These are phyloP conservation scores for Oryza meyeriana DNA, from an alignment of 176 grass and related monocot species.

Conservation along the genomic window DNA sequence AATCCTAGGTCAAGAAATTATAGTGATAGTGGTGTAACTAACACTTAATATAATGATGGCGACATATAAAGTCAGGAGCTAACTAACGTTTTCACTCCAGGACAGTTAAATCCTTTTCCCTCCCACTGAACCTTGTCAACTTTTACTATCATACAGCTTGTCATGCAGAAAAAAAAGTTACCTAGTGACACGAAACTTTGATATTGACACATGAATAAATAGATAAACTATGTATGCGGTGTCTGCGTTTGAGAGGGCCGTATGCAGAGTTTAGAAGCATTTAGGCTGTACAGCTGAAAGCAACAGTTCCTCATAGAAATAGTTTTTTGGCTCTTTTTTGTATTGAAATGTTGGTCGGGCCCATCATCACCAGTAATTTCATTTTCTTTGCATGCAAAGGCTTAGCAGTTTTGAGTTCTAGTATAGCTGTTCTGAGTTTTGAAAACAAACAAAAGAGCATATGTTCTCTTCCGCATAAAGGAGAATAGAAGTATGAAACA, in stretches of 20 bases:
- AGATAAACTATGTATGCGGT: background rate
- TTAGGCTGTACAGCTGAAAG: conserved; percentile 2
- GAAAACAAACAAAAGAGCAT: conserved; percentile 6
- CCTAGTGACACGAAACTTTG: background rate
- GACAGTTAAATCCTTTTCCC: background rate
- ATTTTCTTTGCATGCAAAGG: background rate
- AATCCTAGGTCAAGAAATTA: background rate
- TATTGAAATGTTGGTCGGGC: background rate
- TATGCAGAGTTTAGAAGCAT: background rate
- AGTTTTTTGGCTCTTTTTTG: background rate
- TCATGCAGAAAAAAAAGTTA: conserved; percentile 23
- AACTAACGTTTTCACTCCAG: conserved; percentile 17
- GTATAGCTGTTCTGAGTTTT: conserved; percentile 33
- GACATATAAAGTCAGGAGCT: background rate
- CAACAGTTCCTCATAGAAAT: background rate
- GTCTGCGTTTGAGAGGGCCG: background rate
- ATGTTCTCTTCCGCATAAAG: background rate
- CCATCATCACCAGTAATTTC: conserved; percentile 13
- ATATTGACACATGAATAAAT: background rate
- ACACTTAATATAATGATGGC: background rate
- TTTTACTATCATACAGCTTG: background rate
- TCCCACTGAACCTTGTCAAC: background rate
- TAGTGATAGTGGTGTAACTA: background rate
- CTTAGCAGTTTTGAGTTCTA: background rate
- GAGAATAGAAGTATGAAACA: conserved; percentile 1